Evolutionary conservation across 2,329 filamentous ascomycete species (phyloP).

Genomic region (Colletotrichum plurivorum): DNA sequence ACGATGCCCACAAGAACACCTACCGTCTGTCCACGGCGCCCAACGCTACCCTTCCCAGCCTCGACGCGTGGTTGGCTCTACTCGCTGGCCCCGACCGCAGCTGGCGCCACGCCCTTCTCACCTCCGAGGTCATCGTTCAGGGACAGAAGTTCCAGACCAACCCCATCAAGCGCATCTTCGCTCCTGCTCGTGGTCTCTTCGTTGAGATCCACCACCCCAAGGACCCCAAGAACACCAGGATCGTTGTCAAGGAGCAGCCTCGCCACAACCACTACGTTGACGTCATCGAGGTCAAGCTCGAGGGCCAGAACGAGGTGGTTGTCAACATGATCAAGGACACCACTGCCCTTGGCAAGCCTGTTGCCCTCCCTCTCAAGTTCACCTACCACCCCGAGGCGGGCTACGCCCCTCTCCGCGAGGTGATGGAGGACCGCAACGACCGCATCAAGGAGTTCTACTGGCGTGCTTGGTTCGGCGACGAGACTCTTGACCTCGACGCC

Average conservation of each 20-base stretch:
- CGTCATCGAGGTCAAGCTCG: constrained; percentile 87
- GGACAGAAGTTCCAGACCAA: constrained; percentile 98
- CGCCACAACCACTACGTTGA: constrained; percentile 89
- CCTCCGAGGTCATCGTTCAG: constrained; percentile 93
- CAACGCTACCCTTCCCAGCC: constrained; percentile 79
- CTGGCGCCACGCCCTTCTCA: constrained; percentile 96
- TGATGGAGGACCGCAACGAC: constrained; percentile 96
- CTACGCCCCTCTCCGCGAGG: constrained; percentile 96
- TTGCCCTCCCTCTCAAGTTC: constrained; percentile 89
- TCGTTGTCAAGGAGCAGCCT: constrained; percentile 89
- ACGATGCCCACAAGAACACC: constrained; percentile 83
- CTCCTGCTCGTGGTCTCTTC: constrained; percentile 86
- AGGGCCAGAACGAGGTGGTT: constrained; percentile 82
- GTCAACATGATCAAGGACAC: constrained; percentile 95
- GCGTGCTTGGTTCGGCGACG: constrained; percentile 95
- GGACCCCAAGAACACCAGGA: constrained; percentile 85
- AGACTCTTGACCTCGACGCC: constrained; percentile 85
- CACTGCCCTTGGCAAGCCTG: constrained; percentile 85
- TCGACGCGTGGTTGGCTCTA: constrained; percentile 89
- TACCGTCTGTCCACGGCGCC: constrained; percentile 87
- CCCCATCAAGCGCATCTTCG: constrained; percentile 92
- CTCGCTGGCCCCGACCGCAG: constrained; percentile 88
- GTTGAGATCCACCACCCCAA: constrained; percentile 90
- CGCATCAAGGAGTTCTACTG: constrained; percentile 99
- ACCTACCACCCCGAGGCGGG: constrained; percentile 95